Evolutionary conservation across 805 yeast genomes (phyloP), one percentile per base, ranked within the genome.

Genomic region (Starmerella vaccinii): DNA sequence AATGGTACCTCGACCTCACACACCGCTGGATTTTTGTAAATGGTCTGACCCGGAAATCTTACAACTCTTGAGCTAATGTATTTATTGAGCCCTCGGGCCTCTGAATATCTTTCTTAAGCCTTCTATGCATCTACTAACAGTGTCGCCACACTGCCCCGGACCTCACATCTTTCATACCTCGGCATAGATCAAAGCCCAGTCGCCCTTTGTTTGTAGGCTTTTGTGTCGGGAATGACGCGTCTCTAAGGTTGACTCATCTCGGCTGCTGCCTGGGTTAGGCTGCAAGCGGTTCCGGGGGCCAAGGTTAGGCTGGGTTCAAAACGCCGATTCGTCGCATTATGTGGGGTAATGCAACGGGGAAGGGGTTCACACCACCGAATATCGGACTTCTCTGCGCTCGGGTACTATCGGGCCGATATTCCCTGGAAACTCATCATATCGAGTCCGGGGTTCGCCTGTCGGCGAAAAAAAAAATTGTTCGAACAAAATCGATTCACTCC

Each of bases 361-460:
- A 27, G 45, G 45, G 45, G 27, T 41, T 3, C 10, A 5, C 16
- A 27, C 45, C 45, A 41, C 45, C 45, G 45, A 41, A 41, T 12
- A 16, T 41, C 45, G 45, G 45, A 41, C 34, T 41, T 41, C 16
- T 22, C 24, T 18, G 34, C 10, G 16, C 22, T 27, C 45, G 45
- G 43, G 43, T 24, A 21, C 19, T 18, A 39, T 19, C 40, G 40
- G 40, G 16, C 29, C 43, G 29, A 23, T 4, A 9, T n/a, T n/a
- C n/a, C n/a, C n/a, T n/a, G n/a, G n/a, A n/a, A n/a, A n/a, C n/a
- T n/a, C n/a, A n/a, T n/a, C n/a, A n/a, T n/a, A n/a, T n/a, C n/a
- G n/a, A n/a, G n/a, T n/a, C n/a, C n/a, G n/a, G n/a, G n/a, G n/a
- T n/a, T n/a, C n/a, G n/a, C n/a, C n/a, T n/a, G n/a, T n/a, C n/a